Conservation (phyloP, 306 rosid genomes). For the Cucurbita pepo region DNA sequence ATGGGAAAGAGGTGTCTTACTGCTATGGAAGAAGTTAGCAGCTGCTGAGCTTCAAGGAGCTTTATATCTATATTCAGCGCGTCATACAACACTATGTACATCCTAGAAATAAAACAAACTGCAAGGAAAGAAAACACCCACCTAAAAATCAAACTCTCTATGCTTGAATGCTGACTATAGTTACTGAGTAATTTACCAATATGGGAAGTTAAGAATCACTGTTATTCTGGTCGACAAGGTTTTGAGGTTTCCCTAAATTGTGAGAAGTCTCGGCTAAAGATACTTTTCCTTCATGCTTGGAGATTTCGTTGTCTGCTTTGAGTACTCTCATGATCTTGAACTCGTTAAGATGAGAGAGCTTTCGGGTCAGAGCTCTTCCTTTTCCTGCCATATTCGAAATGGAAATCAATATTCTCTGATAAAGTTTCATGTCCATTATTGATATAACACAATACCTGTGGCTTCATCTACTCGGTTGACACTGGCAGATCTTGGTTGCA, state of each 20-base stretch:
- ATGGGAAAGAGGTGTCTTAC: not conserved
- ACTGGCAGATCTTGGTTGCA: constrained; percentile 12
- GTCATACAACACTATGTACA: constrained; percentile 4
- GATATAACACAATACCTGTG: constrained; percentile 27
- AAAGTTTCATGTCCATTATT: not conserved
- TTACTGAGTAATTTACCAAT: not conserved
- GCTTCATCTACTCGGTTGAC: constrained; percentile 16
- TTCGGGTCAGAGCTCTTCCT: constrained; percentile 17
- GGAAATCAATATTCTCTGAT: not conserved
- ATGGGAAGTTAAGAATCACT: not conserved
- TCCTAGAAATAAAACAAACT: constrained; percentile 15
- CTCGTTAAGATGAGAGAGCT: constrained; percentile 24
- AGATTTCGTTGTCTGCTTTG: constrained; percentile 27
- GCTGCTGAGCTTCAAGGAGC: not conserved
- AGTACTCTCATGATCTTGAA: constrained; percentile 36
- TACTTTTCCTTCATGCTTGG: constrained; percentile 33
- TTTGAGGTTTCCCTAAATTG: constrained; percentile 31
- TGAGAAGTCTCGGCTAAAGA: constrained; percentile 32
- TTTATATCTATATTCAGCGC: constrained; percentile 6
- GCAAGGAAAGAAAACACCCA: constrained; percentile 7
- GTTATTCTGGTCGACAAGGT: constrained; percentile 14
- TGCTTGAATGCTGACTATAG: not conserved
- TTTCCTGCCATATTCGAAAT: constrained; percentile 23
- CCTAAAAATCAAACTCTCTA: constrained; percentile 1
- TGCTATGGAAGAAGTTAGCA: not conserved